Evolutionary conservation across 1,284 basidiomycete species (phyloP), one percentile per base, ranked within the genome.

Genomic region (Porogramme epimiltina): DNA sequence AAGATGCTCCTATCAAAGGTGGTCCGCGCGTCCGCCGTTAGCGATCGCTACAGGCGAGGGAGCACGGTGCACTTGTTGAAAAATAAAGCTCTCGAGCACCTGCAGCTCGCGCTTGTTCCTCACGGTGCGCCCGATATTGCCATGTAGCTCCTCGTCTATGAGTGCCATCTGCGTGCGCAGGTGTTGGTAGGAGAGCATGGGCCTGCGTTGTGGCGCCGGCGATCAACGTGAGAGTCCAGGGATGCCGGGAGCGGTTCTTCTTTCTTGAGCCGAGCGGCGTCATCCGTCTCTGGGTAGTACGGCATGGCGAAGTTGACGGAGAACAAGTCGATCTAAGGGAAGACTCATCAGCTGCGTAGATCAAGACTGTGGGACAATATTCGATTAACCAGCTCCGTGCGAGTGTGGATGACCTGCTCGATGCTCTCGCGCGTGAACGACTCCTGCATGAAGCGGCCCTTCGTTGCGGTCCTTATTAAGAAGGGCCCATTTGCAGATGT

Each of bases 401-500:
- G 85, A 24, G 83, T 82, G 56, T 87, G 83, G 55, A 98, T 91
- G 51, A 91, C 84, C 62, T 98, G 87, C 23, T 86, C 86, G 65
- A 99, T 98, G 64, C 88, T 91, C 70, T 98, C 94, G n/a, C 97
- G 85, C 16, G 97, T 99, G 73, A 98, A 99, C 0, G 96, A 98
- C 77, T 99, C 97, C 71, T 99, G 95, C 62, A 97, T 84, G 82
- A 99, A 98, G 43, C 97, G 81, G 37, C 89, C 86, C 79, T 98
- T 96, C n/a, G n/a, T n/a, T n/a, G n/a, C n/a, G n/a, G n/a, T n/a
- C n/a, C n/a, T n/a, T n/a, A n/a, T n/a, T n/a, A n/a, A n/a, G n/a
- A n/a, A n/a, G n/a, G n/a, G n/a, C n/a, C n/a, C n/a, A n/a, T n/a
- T n/a, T n/a, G n/a, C n/a, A n/a, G n/a, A n/a, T n/a, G n/a, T n/a